phyloP scores from a whole-genome alignment of 371 early-diverging fungal genomes.

The Funneliformis caledonium region DNA sequence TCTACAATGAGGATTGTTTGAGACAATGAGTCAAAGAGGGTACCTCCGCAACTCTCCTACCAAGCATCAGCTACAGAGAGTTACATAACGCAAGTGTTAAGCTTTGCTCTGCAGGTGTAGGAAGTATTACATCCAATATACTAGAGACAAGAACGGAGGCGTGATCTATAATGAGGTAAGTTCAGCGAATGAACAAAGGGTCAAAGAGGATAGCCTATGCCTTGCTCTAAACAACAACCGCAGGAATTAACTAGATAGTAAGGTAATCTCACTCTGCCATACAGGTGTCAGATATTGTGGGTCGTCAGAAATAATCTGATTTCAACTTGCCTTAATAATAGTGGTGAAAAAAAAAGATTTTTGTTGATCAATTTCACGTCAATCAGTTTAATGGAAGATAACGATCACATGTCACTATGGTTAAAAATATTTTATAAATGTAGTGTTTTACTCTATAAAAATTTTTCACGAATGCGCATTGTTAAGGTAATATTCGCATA shows the following conservation, averaged over 20 bases:
- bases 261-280: slow-evolving; percentile 7
- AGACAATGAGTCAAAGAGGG: slow-evolving; percentile 32
- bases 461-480: no score
- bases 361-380: no score
- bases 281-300: slow-evolving; percentile 32
- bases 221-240: slow-evolving; percentile 40
- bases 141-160: slow-evolving; percentile 28
- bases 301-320: slow-evolving; percentile 38
- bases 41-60: slow-evolving; percentile 22
- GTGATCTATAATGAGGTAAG: slow-evolving; percentile 33
- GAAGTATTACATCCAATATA: slow-evolving; percentile 38
- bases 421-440: no score
- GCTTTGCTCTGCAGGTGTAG: slow-evolving; percentile 34
- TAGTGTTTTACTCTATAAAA: no score
- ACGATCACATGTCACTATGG: no score
- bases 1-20: slow-evolving; percentile 31
- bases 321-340: neutral
- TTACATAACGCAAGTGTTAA: slow-evolving; percentile 22
- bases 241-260: slow-evolving; percentile 29
- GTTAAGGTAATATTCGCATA: no score
- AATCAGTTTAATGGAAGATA: no score
- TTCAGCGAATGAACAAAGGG: slow-evolving; percentile 19
- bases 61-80: slow-evolving; percentile 39
- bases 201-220: slow-evolving; percentile 36
- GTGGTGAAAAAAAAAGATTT: no score